phyloP scores from a whole-genome alignment of 192 early-diverging fungal genomes.

The Backusella morwellensis region DNA sequence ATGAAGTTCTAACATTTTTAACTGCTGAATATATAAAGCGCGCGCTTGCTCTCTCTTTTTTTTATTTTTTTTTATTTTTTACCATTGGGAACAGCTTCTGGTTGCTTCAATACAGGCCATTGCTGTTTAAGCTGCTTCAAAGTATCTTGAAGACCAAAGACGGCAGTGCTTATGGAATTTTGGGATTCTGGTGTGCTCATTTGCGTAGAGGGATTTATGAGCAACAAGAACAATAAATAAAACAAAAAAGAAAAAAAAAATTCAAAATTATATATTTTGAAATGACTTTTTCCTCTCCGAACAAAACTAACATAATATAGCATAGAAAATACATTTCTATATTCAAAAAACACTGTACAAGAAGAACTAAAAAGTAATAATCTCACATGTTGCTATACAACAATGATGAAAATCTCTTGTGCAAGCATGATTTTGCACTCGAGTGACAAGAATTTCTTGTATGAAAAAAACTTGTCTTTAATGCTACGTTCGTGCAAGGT shows the following conservation, averaged over 20 bases:
- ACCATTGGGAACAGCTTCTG: conserved; percentile 5
- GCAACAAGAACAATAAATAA: not conserved
- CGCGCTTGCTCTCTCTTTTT: not conserved
- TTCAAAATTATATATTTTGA: not conserved
- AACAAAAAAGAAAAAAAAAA: not conserved
- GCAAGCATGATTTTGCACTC: too few species aligned
- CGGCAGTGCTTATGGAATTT: conserved; percentile 22
- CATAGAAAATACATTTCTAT: too few species aligned
- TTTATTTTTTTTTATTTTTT: not conserved
- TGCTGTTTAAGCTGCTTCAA: conserved; percentile 12
- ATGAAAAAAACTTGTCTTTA: too few species aligned
- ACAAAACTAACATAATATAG: too few species aligned
- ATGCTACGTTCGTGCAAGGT: too few species aligned
- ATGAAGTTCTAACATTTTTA: conserved; percentile 22
- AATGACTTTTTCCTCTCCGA: not conserved
- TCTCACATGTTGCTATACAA: too few species aligned
- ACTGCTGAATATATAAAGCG: not conserved
- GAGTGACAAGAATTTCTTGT: too few species aligned
- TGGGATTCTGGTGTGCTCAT: conserved; percentile 13
- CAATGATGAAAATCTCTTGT: too few species aligned
- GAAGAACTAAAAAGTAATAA: too few species aligned
- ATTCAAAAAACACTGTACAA: too few species aligned
- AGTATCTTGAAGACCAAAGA: conserved; percentile 20
- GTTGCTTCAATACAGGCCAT: not conserved
- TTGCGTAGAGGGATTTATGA: not conserved